A percentile compares a stretch with the other conserved stretches of the same genome.
Evolutionary conservation across 495 filamentous ascomycete species (phyloP).

Genomic region (Cercophora samala): DNA sequence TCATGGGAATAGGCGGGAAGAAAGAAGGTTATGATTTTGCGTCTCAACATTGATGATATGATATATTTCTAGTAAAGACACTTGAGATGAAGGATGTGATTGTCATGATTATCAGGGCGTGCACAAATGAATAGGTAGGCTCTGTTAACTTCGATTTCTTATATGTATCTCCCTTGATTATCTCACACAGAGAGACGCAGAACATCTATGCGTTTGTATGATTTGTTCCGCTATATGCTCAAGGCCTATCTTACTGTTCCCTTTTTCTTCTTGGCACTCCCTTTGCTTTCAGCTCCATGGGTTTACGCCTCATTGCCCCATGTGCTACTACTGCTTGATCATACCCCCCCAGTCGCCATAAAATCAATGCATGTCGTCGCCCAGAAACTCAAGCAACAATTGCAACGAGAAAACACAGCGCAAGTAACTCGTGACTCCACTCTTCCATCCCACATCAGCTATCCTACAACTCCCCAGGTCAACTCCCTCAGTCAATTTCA

Average conservation of each 20-base stretch:
- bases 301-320: neutral
- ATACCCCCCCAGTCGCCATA: neutral
- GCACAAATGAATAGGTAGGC: too few relatives aligned
- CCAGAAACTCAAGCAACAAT: neutral
- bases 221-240: neutral
- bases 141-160: too few relatives aligned
- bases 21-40: too few relatives aligned
- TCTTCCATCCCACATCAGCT: neutral
- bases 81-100: too few relatives aligned
- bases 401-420: neutral
- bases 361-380: neutral
- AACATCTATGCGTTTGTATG: neutral
- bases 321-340: neutral
- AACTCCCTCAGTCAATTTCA: conserved; percentile 48
- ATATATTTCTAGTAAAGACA: too few relatives aligned
- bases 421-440: neutral
- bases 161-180: neutral
- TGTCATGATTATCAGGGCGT: too few relatives aligned
- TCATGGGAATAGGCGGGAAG: too few relatives aligned
- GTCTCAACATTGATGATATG: too few relatives aligned
- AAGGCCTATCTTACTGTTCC: neutral
- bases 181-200: neutral
- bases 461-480: neutral
- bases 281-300: neutral
- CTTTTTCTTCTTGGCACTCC: neutral